Base-by-base conservation (phyloP, 116 monocot genomes). In the Papilionanthe hybrid region DNA sequence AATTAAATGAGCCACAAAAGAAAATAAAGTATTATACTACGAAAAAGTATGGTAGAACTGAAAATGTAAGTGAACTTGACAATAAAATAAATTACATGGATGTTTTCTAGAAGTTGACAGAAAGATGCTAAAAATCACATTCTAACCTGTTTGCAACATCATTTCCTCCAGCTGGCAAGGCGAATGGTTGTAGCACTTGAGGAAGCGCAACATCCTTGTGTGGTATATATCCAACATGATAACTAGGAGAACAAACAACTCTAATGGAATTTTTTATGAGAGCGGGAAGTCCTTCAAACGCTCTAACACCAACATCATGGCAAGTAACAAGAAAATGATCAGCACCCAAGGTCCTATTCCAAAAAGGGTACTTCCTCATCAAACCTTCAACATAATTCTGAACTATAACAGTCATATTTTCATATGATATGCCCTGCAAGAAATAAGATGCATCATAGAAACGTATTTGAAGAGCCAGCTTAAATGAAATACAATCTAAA, bases 241-340 rank as follows among this genome's bases (percentile, higher is more conserved):
- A 98, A 80, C 93, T 98, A 37, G 98, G 93, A 32, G 98, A 94
- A 83, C 98, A 98, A 55, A 94, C 94, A 78, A 91, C 93, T 57
- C 98, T 82, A 72, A 98, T 98, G 6, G 93, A 89, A 83, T 94
- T 98, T 78, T 98, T 94, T 27, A 93, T 76, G 75, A 94, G 83
- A 67, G 86, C 83, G n/a, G 81, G 82, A 32, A 91, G 85, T 72
- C 98, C 98, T 83, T 98, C 98, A 56, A 93, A 93, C 74, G 98
- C 98, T 66, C 98, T 89, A 49, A 98, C 98, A 57, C 98, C 95
- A 72, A 98, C 98, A 89, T 98, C 98, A 87, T 98, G 98, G 53
- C 95, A 98, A 37, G 98, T 94, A 22, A 98, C 98, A 75, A 98
- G 87, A 83, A 94, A 90, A 81, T 98, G 94, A 86, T 98, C 94